Evolutionary conservation across 108 stramenopile species (phyloP).

Genomic region (Epipyxis sp.): DNA sequence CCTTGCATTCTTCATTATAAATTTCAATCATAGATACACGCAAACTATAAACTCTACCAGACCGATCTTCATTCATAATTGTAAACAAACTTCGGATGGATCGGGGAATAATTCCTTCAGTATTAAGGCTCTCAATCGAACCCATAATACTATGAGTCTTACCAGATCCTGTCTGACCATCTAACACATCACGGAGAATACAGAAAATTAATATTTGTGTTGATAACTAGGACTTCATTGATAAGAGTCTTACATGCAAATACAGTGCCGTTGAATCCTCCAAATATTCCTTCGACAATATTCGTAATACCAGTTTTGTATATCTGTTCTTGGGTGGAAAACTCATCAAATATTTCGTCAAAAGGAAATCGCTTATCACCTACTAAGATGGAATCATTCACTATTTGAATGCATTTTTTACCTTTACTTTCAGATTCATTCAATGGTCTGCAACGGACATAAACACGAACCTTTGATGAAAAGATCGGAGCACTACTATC

Average conservation of each 20-base stretch:
- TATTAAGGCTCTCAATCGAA: neutral
- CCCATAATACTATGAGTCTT: conserved; percentile 52
- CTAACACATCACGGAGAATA: neutral
- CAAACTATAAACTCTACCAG: conserved; percentile 25
- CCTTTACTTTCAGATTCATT: neutral
- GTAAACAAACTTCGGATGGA: conserved; percentile 44
- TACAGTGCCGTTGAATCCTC: conserved; percentile 47
- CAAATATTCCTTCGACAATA: conserved; percentile 42
- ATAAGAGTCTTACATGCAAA: conserved; percentile 38
- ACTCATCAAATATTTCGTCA: conserved; percentile 50
- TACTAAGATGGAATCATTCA: neutral
- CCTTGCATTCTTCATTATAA: conserved; percentile 48
- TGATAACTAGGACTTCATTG: neutral
- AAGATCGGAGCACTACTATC: no score
- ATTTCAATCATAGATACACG: conserved; percentile 55
- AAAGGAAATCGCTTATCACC: conserved; percentile 43
- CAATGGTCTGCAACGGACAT: neutral
- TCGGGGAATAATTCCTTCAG: conserved; percentile 46
- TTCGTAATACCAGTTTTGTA: conserved; percentile 40
- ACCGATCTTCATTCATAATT: neutral
- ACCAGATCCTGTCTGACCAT: conserved; percentile 42
- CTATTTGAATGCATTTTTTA: neutral
- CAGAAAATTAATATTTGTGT: neutral
- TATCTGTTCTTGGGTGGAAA: conserved; percentile 35
- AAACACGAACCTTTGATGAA: no score